Base-by-base conservation (phyloP, 2,329 filamentous ascomycete species). In the Biscogniauxia marginata region DNA sequence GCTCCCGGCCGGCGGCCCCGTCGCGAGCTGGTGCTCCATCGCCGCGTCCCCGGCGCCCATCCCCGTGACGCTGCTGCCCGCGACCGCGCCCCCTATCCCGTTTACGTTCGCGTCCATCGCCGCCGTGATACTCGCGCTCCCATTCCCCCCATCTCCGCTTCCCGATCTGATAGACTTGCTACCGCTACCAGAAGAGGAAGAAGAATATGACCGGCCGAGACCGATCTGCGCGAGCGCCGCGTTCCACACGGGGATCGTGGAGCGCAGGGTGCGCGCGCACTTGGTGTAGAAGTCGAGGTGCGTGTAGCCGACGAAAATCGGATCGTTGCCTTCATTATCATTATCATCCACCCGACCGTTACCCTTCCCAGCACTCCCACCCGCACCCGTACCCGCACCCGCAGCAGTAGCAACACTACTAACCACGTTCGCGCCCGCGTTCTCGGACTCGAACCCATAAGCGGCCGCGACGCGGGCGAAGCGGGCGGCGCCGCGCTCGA, bases 221-320 rank as follows among this genome's bases (percentile, higher is more conserved):
- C 62, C 48, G 39, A 60, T 50, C 53, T 65, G 66, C 21, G 60
- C 63, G 4, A 68, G 56, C 23, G 62, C 53, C 1, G 63, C 56
- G 3, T 46, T 58, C 66, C 66, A 69, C 21, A 55, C 52, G 1
- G 65, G 59, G 9, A 63, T 54, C 2, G 67, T 67, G 8, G 48
- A 50, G 11, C 51, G 52, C 4, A 69, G 56, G 24, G 63, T 62
- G 44, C 60, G 57, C 1, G 61, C 55, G 9, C 62, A 63, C 24
- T 63, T 66, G 4, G 47, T 56, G 34, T 63, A 68, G 48, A 65
- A 67, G 24, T 63, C 62, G 7, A 49, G 18, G 24, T 39, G 30
- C 11, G 30, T 39, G 30, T 39, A 39, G 5, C 30, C 30, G 13
- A 39, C 11, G 7, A 39, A 49, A 34, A 11, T 23, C 21, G 21